These are phyloP conservation scores for Orychophragmus violaceus DNA, from an alignment of 345 rosid genomes.

Conservation along the genomic window DNA sequence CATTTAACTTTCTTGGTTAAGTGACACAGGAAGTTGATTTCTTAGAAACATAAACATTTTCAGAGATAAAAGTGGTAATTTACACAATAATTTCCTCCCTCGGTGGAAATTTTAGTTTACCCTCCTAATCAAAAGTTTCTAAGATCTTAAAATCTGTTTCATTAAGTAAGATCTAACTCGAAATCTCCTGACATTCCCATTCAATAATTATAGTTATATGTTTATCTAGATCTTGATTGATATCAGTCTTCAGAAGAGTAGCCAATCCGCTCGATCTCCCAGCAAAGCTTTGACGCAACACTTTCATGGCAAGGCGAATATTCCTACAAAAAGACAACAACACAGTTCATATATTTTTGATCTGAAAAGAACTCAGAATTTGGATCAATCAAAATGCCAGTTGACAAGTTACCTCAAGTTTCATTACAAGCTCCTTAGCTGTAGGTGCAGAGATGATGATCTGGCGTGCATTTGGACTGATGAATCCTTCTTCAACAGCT, in stretches of 20 bases:
- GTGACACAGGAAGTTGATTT: constrained; percentile 5
- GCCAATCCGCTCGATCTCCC: constrained; percentile 81
- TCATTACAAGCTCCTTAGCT: constrained; percentile 65
- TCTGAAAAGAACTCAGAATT: background rate
- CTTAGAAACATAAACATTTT: constrained; percentile 2
- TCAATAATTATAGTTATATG: constrained; percentile 19
- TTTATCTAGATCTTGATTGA: constrained; percentile 4
- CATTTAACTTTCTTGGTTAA: constrained; percentile 8
- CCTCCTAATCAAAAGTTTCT: constrained; percentile 18
- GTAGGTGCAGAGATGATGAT: constrained; percentile 86
- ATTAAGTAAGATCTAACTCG: constrained; percentile 14
- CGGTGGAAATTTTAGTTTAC: constrained; percentile 13
- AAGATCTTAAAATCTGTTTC: constrained; percentile 17
- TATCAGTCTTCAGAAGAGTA: constrained; percentile 41
- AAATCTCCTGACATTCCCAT: constrained; percentile 12
- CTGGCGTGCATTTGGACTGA: constrained; percentile 73
- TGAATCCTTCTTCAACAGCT: constrained; percentile 96
- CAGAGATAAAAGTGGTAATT: constrained; percentile 21
- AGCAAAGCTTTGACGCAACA: constrained; percentile 68
- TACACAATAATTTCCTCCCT: constrained; percentile 21
- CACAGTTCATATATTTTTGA: background rate
- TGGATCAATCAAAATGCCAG: background rate
- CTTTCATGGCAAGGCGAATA: constrained; percentile 83
- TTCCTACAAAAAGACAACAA: constrained; percentile 39
- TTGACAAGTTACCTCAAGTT: constrained; percentile 60